These are phyloP conservation scores for Blastocystis sp. DNA, from an alignment of 352 stramenopile species.

Conservation along the genomic window DNA sequence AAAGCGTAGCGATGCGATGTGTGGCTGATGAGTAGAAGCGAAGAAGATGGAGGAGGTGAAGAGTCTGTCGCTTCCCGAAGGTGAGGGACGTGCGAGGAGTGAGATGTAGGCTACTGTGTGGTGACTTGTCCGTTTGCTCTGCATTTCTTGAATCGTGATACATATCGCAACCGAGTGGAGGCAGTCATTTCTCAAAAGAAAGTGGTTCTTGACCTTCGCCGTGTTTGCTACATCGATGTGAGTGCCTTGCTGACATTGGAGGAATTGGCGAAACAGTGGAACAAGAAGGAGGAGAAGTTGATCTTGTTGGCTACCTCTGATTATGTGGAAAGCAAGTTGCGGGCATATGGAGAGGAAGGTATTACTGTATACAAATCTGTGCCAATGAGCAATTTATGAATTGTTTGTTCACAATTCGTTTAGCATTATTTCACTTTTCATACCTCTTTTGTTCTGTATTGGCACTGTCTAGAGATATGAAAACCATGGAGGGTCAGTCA, in stretches of 20 bases:
- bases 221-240: neutral
- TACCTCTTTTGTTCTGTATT: neutral
- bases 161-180: neutral
- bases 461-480: neutral
- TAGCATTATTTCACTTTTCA: neutral
- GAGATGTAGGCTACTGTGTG: neutral
- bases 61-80: neutral
- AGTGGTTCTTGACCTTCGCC: neutral
- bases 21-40: neutral
- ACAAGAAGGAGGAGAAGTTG: neutral
- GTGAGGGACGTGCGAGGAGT: neutral
- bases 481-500: slow-evolving; percentile 14
- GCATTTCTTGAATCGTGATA: slow-evolving; percentile 42
- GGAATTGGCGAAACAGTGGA: neutral
- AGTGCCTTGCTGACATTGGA: slow-evolving; percentile 3
- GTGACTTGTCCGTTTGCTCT: neutral
- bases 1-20: neutral
- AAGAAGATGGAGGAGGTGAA: neutral
- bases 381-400: neutral
- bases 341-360: neutral
- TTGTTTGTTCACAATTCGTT: neutral
- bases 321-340: neutral
- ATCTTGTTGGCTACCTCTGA: neutral
- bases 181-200: neutral
- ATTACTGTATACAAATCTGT: neutral